Base-by-base conservation (phyloP, 306 rosid species). In the Ormosia emarginata region DNA sequence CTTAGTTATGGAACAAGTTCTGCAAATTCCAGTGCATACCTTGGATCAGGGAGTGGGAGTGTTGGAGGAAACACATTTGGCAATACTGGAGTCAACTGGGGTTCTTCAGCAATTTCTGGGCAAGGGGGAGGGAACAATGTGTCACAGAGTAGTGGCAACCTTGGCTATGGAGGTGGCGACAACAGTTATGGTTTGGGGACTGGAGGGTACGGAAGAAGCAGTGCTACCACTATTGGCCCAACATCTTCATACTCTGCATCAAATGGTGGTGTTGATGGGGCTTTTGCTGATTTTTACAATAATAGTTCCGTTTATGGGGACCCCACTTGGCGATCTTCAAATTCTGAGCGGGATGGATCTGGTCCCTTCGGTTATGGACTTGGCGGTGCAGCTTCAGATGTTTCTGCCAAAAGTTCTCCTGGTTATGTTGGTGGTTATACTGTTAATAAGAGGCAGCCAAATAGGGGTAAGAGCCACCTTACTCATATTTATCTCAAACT, bases 341-440 rank as follows among this genome's bases (percentile, higher is more conserved):
- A 88, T 76, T 86, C 92, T 29, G 98, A 95, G 77, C 85, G 85
- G 84, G 99, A 92, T 66, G 96, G 91, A 59, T 83, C 98, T 75
- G 92, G 89, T 68, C 91, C 96, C 77, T 92, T 95, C 46, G 94
- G 96, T 83, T 93, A 93, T 79, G 98, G 92, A 67, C 94, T 95
- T 74, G 94, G 93, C 43, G 85, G 87, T 71, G 85, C 92, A 77
- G 84, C 96, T 85, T 82, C 97, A 3, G 98, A 93, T 71, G 92
- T 86, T 87, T 88, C 98, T 81, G 87, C 90, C 76, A 93, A 88
- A 85, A 86, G 87, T 87, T 84, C 97, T 86, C 98, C 97, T 65
- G 93, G 96, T 79, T 92, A 88, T 84, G 91, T 95, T 87, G 99
- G 99, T 81, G 96, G 96, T 77, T 94, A 93, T 87, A 92, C 92